Evolutionary conservation across 805 yeast species (phyloP).

Genomic region (Saccharomycopsis schoenii): DNA sequence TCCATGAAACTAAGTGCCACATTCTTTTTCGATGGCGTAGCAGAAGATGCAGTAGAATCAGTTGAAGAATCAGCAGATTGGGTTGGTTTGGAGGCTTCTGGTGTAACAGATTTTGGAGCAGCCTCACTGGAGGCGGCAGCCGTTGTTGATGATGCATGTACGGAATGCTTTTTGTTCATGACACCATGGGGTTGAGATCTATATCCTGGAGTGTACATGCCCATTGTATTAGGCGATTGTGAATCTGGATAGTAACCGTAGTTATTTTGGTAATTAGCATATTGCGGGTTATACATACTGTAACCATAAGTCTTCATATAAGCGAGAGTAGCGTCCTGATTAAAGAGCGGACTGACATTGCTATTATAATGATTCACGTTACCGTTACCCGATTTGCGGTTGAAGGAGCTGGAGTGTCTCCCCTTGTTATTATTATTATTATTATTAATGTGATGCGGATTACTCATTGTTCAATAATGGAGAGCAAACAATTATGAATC

Average conservation of each 20-base stretch:
- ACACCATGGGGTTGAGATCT: constrained; percentile 1
- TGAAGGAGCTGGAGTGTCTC: not conserved
- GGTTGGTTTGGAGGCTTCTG: not conserved
- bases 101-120: not conserved
- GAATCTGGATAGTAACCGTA: not conserved
- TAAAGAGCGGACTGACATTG: constrained; percentile 1
- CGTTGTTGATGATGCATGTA: not conserved
- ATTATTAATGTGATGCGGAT: not conserved
- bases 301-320: not conserved
- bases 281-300: constrained; percentile 3
- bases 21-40: constrained; percentile 1
- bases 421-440: not conserved
- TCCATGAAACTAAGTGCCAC: not conserved
- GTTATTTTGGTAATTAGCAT: not conserved
- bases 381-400: not conserved
- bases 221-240: not conserved
- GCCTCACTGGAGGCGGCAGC: not conserved
- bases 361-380: not conserved
- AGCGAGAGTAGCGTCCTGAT: constrained; percentile 1
- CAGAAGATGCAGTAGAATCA: constrained; percentile 7
- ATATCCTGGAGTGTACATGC: constrained; percentile 2
- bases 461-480: not conserved
- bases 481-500: not conserved
- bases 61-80: not conserved
- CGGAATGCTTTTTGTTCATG: not conserved